A percentile compares a stretch with the other conserved stretches of the same genome.
These are phyloP conservation scores for Suillus brevipes DNA, from an alignment of 768 basidiomycete genomes.

Conservation along the genomic window DNA sequence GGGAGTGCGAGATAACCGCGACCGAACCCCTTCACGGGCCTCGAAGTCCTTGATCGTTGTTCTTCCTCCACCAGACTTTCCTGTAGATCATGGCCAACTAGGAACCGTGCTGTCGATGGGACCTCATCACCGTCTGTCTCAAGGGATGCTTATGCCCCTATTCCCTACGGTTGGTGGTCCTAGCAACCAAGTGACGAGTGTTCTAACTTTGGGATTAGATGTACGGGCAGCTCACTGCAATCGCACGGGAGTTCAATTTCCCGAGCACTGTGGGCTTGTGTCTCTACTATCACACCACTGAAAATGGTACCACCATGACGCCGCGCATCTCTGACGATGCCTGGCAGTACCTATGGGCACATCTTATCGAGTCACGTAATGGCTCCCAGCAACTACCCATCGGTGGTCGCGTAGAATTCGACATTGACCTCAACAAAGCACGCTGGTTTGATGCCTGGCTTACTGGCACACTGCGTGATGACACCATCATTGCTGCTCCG, in stretches of 20 bases:
- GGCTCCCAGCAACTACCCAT: slow-evolving; percentile 53
- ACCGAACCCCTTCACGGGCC: slow-evolving; percentile 38
- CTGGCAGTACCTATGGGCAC: slow-evolving; percentile 73
- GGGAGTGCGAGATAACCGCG: slow-evolving; percentile 44
- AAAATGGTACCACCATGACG: slow-evolving; percentile 53
- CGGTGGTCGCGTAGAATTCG: slow-evolving; percentile 82
- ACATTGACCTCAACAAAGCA: slow-evolving; percentile 74
- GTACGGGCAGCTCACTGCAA: slow-evolving; percentile 72
- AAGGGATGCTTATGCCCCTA: slow-evolving; percentile 74
- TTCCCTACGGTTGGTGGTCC: slow-evolving; percentile 58
- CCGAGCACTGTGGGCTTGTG: slow-evolving; percentile 76
- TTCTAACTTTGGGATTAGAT: slow-evolving; percentile 46
- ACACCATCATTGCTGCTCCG: slow-evolving; percentile 38
- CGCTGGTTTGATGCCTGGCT: slow-evolving; percentile 80
- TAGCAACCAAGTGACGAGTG: slow-evolving; percentile 1
- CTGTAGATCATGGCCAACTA: slow-evolving; percentile 57
- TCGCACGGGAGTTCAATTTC: slow-evolving; percentile 80
- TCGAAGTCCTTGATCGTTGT: slow-evolving; percentile 64
- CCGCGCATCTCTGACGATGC: slow-evolving; percentile 78
- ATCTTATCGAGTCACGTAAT: slow-evolving; percentile 49
- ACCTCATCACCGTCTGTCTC: slow-evolving; percentile 58
- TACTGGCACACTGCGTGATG: slow-evolving; percentile 49
- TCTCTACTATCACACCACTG: slow-evolving; percentile 69
- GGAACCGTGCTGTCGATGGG: slow-evolving; percentile 60
- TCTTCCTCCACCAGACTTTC: slow-evolving; percentile 59